Evolutionary conservation across 176 grass and related monocot genomes (phyloP), one percentile per base, ranked within the genome.

Genomic region (Ampelocalamus luodianensis): DNA sequence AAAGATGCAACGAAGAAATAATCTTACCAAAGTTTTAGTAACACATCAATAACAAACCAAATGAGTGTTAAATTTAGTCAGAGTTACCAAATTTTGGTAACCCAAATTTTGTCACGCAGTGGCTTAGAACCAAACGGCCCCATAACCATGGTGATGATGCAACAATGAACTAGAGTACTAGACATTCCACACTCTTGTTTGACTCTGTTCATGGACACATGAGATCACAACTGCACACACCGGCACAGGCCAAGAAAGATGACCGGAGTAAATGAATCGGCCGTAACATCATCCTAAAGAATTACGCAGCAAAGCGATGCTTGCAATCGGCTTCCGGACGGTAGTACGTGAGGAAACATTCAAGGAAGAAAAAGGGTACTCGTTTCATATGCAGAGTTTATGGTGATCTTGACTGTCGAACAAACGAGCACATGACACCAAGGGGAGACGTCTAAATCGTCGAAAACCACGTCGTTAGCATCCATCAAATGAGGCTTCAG

Each of bases 371-470:
- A 5, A 32, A 32, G 20, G 76, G 68, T 75, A 69, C 82, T 14
- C 73, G 22, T 68, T 46, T 61, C 81, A 55, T 46, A 72, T 51
- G 76, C 44, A 64, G 65, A 37, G 65, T 72, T 66, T 37, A 88
- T 85, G 85, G 72, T 29, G 85, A 82, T 59, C 66, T 81, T 49
- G 85, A 89, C 82, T 43, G 76, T 32, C 17, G 56, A 87, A 81
- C 68, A 22, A 81, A 81, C 66, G 13, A 4, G 80, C 86, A 77
- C 79, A 67, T 69, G 73, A 9, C 76, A 40, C 29, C 46, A 71
- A 9, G 7, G 12, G 6, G 39, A 12, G 20, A 26, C 70, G 60
- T 68, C 71, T 24, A 38, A 15, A 46, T 75, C 38, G 29, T 49
- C 17, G 66, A 42, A 36, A 32, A 48, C 17, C 42, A 68, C 39